Conservation (phyloP, 148 eudicot genomes). For the Rhododendron vialii region DNA sequence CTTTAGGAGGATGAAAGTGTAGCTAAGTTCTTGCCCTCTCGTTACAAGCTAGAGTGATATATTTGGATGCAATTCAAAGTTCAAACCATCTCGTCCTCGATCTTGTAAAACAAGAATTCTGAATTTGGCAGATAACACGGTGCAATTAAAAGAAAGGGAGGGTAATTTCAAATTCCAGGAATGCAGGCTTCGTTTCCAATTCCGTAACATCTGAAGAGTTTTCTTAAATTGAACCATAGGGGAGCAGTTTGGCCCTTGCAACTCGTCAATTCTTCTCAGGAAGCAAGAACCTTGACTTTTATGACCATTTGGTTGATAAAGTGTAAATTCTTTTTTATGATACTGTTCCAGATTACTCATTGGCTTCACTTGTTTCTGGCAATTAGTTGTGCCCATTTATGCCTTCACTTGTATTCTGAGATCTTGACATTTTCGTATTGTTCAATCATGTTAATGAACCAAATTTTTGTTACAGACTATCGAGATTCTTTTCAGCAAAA, state of each 20-base stretch:
- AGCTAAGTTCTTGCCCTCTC: neutral
- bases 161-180: neutral
- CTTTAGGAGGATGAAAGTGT: neutral
- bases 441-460: conserved; percentile 12
- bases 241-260: neutral
- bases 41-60: neutral
- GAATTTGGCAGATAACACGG: neutral
- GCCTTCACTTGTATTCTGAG: neutral
- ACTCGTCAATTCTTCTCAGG: neutral
- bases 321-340: neutral
- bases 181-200: neutral
- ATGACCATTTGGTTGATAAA: neutral
- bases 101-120: neutral
- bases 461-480: conserved; percentile 61
- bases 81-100: neutral
- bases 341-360: neutral
- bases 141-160: neutral
- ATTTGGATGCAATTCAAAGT: neutral
- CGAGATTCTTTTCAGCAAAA: conserved; percentile 83
- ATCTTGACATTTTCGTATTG: neutral
- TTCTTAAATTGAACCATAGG: neutral
- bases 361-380: neutral
- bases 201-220: neutral
- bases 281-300: neutral
- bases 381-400: neutral